Evolutionary conservation across 192 early-diverging fungal species (phyloP).

Genomic region (Podila horticola): DNA sequence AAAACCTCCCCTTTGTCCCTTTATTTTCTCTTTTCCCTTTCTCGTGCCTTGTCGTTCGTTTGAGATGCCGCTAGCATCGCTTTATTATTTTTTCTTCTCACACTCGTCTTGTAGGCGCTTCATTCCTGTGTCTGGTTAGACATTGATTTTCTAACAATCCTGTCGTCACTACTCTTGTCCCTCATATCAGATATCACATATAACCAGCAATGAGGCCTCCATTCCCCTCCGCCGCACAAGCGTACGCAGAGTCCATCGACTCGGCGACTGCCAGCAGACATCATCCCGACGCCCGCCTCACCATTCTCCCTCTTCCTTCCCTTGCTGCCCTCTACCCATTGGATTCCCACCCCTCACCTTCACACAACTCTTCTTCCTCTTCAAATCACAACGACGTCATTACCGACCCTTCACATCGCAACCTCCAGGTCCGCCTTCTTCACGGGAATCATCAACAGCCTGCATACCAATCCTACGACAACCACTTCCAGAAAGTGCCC

Average conservation of each 20-base stretch:
- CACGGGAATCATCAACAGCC: conserved; percentile 11
- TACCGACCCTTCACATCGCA: not conserved
- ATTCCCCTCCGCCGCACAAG: conserved; percentile 48
- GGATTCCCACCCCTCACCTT: conserved; percentile 7
- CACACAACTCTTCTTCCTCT: not conserved
- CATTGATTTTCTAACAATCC: not conserved
- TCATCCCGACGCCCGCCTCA: conserved; percentile 44
- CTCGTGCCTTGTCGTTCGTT: too few relatives aligned
- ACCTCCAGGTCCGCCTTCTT: conserved; percentile 10
- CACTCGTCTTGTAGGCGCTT: not conserved
- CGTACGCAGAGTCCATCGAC: conserved; percentile 47
- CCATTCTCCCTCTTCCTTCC: conserved; percentile 45
- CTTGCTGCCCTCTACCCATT: conserved; percentile 48
- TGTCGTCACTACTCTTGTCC: conserved; percentile 2
- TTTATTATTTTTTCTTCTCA: not conserved
- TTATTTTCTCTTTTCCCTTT: too few relatives aligned
- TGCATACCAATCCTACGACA: conserved; percentile 46
- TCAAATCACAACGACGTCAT: not conserved
- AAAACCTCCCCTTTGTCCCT: too few relatives aligned
- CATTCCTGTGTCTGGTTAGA: too few relatives aligned
- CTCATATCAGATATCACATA: not conserved
- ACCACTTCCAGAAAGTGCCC: conserved; percentile 21
- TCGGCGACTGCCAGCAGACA: conserved; percentile 39
- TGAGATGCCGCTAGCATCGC: not conserved
- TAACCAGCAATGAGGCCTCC: conserved; percentile 31